Percentiles rank a stretch among this genome's conserved stretches.
Evolutionary conservation across 305 asterid species (phyloP).

Genomic region (Petunia hybrid): DNA sequence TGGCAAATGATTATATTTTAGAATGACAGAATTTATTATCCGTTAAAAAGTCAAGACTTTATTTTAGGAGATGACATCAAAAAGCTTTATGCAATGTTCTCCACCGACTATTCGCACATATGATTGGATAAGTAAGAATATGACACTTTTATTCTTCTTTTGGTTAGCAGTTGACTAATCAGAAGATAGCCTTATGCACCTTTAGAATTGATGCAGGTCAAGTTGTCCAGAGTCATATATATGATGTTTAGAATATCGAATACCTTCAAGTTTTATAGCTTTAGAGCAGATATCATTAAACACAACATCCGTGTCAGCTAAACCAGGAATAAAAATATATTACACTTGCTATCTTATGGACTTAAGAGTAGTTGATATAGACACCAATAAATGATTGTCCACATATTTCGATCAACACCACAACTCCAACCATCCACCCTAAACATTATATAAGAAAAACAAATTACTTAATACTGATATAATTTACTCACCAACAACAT

Average conservation of each 20-base stretch:
- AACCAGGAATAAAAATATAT: too few relatives aligned
- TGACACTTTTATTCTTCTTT: not conserved
- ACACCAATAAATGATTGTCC: not conserved
- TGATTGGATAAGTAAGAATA: not conserved
- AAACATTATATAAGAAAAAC: not conserved
- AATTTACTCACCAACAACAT: conserved; percentile 82
- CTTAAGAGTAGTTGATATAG: not conserved
- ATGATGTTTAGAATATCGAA: not conserved
- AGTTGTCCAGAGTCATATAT: not conserved
- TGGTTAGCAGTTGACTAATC: not conserved
- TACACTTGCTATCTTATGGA: not conserved
- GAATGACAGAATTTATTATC: not conserved
- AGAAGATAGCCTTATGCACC: not conserved
- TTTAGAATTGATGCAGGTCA: not conserved
- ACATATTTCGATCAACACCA: not conserved
- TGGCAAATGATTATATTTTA: not conserved
- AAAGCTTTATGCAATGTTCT: not conserved
- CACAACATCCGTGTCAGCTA: too few relatives aligned
- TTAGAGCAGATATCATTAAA: not conserved
- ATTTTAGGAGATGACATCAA: not conserved
- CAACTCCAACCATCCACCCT: not conserved
- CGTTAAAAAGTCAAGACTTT: conserved; percentile 9
- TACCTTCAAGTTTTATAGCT: not conserved
- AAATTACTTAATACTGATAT: not conserved
- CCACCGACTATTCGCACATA: not conserved